These are phyloP conservation scores for Mrakia frigida DNA, from an alignment of 768 basidiomycete species.

Conservation along the genomic window DNA sequence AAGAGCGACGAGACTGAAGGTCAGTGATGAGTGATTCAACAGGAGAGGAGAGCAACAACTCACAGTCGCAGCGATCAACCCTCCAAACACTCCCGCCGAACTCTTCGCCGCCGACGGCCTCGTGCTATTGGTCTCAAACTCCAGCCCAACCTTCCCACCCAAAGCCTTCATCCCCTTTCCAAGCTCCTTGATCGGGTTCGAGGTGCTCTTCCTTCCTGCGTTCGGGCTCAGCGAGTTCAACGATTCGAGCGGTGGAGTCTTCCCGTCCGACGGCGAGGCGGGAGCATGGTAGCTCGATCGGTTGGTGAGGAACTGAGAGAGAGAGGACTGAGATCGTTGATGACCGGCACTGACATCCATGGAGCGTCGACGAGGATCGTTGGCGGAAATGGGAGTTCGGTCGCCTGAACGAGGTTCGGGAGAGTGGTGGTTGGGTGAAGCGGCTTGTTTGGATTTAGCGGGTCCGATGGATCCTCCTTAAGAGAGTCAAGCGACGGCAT, in stretches of 20 bases:
- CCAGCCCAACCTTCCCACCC: conserved; percentile 35
- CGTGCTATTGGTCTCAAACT: conserved; percentile 32
- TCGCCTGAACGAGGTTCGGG: neutral
- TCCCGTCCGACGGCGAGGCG: neutral
- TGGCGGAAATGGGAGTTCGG: neutral
- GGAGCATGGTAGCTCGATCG: conserved; percentile 5
- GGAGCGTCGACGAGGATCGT: neutral
- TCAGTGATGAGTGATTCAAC: neutral
- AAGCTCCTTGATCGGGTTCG: conserved; percentile 27
- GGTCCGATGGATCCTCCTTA: neutral
- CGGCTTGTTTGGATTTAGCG: neutral
- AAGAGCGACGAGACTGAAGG: neutral
- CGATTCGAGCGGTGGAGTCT: neutral
- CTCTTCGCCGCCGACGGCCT: conserved; percentile 49
- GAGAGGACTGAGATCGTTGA: neutral
- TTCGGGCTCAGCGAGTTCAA: neutral
- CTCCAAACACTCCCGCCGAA: conserved; percentile 61
- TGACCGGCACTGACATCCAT: neutral
- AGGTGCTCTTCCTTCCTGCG: conserved; percentile 13
- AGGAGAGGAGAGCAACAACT: neutral
- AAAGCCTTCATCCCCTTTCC: conserved; percentile 34
- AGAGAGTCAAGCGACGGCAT: too few species aligned
- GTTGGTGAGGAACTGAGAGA: conserved; percentile 12
- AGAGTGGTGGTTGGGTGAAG: neutral
- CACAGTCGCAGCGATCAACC: conserved; percentile 61